Conservation (phyloP, 139 green algal genomes). For the Picochlorum sp. region DNA sequence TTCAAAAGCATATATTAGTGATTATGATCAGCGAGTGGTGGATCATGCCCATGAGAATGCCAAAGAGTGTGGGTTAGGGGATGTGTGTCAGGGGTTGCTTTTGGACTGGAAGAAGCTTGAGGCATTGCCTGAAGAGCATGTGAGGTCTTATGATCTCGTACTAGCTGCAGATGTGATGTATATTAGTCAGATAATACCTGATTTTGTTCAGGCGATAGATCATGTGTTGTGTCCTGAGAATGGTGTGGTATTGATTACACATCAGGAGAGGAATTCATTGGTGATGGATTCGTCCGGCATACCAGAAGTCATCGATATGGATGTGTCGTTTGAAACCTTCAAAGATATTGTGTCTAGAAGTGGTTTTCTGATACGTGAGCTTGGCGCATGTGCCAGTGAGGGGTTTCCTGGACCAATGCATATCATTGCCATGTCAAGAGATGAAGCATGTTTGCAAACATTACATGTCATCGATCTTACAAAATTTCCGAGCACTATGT, state of each 20-base stretch:
- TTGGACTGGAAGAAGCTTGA: conserved; percentile 9
- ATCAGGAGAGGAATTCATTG: conserved; percentile 10
- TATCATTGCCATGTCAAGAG: neutral
- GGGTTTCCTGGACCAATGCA: conserved; percentile 10
- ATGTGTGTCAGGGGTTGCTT: neutral
- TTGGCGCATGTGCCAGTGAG: neutral
- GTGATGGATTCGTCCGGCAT: conserved; percentile 1
- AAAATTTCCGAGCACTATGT: too few relatives aligned
- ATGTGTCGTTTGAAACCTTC: conserved; percentile 11
- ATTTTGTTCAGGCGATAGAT: neutral
- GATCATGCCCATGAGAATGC: neutral
- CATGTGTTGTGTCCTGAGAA: neutral
- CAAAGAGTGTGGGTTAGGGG: neutral
- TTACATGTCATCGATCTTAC: too few relatives aligned
- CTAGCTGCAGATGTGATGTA: conserved; percentile 10
- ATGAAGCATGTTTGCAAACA: conserved; percentile 3
- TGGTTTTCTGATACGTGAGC: conserved; percentile 2
- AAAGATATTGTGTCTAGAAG: neutral
- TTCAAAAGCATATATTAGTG: conserved; percentile 1
- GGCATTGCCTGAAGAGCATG: neutral
- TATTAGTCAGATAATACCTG: neutral
- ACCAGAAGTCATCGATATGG: neutral
- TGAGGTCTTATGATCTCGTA: neutral
- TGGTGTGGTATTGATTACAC: conserved; percentile 1
- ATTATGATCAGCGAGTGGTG: conserved; percentile 11